Evolutionary conservation across 805 yeast genomes (phyloP).

Genomic region (Komagataella kurtzmanii): DNA sequence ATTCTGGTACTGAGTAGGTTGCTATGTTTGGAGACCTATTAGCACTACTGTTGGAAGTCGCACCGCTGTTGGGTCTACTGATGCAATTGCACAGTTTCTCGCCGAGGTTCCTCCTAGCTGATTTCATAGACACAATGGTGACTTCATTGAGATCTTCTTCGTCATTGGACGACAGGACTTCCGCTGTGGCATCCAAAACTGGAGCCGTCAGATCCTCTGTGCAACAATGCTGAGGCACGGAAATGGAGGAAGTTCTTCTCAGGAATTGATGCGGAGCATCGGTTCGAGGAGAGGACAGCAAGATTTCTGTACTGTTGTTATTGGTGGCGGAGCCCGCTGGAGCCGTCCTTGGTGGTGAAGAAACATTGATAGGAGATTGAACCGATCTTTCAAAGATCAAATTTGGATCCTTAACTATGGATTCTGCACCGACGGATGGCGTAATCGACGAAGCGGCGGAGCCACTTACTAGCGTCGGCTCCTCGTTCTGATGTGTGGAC

Average conservation of each 20-base stretch:
- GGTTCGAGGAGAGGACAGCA: neutral
- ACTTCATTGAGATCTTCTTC: slow-evolving; percentile 51
- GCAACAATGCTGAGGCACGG: slow-evolving; percentile 14
- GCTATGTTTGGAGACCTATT: slow-evolving; percentile 1
- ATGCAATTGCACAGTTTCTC: neutral
- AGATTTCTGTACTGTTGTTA: neutral
- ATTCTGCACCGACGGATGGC: neutral
- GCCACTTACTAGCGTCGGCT: neutral
- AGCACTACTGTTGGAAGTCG: neutral
- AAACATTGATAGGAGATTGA: neutral
- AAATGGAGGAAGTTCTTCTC: neutral
- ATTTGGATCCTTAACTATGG: neutral
- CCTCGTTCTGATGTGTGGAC: neutral
- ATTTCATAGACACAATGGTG: slow-evolving; percentile 35
- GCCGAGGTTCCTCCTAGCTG: slow-evolving; percentile 1
- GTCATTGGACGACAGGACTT: slow-evolving; percentile 38
- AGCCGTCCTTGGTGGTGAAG: neutral
- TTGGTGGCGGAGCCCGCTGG: neutral
- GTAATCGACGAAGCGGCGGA: neutral
- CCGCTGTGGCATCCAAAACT: slow-evolving; percentile 65
- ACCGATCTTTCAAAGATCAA: neutral
- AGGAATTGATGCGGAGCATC: neutral
- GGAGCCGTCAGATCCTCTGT: slow-evolving; percentile 70
- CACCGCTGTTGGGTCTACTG: neutral
- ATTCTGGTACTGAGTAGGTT: neutral